Base-by-base conservation (phyloP, 1,284 basidiomycete genomes). In the Pascua sp. region DNA sequence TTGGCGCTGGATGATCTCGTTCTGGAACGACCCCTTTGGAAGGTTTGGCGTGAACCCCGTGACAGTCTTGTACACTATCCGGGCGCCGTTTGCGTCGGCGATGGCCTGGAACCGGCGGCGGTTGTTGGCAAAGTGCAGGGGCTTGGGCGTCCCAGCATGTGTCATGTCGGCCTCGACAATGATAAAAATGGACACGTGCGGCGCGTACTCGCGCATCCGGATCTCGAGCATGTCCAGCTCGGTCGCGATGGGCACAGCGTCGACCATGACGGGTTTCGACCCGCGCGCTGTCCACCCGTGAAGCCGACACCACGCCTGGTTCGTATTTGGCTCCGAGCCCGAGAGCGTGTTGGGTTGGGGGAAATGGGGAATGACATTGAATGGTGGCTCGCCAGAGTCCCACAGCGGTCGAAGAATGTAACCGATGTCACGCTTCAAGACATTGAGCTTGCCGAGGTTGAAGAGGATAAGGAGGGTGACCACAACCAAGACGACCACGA, bases 181-280 rank as follows among this genome's bases (percentile, higher is more conserved):
- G 68, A 87, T 80, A 71, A 88, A 87, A 15, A 79, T 77, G 68
- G 84, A 82, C 15, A 88, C 86, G 51, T 84, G 79, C 4, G 78
- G 71, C 56, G 82, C 80, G 56, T 87, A 80, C 73, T 89, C 87
- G 71, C 84, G 78, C 72, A 88, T 75, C 7, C 87, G 80, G 54
- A 88, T 82, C 69, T 88, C 85, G 49, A 88, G 73, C 55, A 88
- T 73, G 69, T 88, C 86, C 38, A 88, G 75, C 72, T 88, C 86
- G 57, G 81, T 84, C 71, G 81, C 83, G 74, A 84, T 79, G 42
- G 85, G 78, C 40, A 86, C 80, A 3, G 85, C 84, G 65, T 87
- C 86, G 42, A 68, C 56, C 24, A 71, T 58, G 13, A 49, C 40
- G 1, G 62, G 61, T 7, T 38, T 16, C 8, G 42, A 5, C 4